Percentiles rank a stretch among this genome's conserved stretches.
phyloP scores from a whole-genome alignment of 495 filamentous ascomycete species.

The Tuber umbilicatum region DNA sequence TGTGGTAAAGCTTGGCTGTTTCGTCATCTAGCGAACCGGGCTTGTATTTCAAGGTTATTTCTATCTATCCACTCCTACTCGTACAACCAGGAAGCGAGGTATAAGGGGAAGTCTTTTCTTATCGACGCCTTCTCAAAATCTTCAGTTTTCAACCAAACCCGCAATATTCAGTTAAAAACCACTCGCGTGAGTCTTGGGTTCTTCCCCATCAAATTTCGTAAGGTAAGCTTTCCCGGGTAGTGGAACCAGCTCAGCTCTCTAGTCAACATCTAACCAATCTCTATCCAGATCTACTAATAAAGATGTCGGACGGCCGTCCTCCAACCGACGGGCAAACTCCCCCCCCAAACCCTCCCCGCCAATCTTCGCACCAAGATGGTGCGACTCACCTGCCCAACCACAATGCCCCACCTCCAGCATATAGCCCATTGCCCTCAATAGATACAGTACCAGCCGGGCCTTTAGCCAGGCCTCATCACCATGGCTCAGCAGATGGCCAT shows the following conservation, averaged over 20 bases:
- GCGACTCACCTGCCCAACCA: background rate
- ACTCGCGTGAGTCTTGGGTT: background rate
- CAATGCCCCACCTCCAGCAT: slow-evolving; percentile 17
- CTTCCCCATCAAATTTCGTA: background rate
- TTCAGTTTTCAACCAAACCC: background rate
- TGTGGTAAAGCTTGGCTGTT: slow-evolving; percentile 8
- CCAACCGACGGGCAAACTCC: slow-evolving; percentile 6
- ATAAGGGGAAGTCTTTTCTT: background rate
- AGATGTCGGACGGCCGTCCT: slow-evolving; percentile 24
- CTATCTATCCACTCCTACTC: background rate
- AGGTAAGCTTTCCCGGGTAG: background rate
- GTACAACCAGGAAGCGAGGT: background rate
- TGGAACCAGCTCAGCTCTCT: background rate
- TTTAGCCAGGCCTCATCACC: slow-evolving; percentile 1
- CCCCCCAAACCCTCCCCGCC: slow-evolving; percentile 8
- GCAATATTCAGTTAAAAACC: background rate
- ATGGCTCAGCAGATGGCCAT: slow-evolving; percentile 6
- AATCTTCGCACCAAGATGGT: background rate
- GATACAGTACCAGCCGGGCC: slow-evolving; percentile 22
- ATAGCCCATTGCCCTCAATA: slow-evolving; percentile 25
- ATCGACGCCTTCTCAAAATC: background rate
- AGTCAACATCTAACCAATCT: background rate
- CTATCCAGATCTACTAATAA: background rate
- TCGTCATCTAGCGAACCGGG: slow-evolving; percentile 10
- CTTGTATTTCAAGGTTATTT: background rate